Evolutionary conservation across 768 basidiomycete species (phyloP).

Genomic region (Erythrobasidium yunnanense): DNA sequence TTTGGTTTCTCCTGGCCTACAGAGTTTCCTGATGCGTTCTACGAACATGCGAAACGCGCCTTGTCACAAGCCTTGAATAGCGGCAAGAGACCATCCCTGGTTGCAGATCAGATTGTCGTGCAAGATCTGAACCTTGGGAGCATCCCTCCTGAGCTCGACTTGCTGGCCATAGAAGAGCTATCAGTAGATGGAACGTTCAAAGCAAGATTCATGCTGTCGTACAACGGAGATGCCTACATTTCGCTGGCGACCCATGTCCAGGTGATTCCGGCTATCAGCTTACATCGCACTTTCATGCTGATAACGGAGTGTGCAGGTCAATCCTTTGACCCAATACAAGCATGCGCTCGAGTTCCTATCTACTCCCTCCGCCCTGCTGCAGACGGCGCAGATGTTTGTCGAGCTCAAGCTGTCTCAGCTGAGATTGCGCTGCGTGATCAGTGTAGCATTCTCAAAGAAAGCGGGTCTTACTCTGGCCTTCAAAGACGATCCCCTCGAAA

Average conservation of each 20-base stretch:
- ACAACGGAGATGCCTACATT: conserved; percentile 80
- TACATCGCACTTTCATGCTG: background rate
- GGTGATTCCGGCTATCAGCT: conserved; percentile 46
- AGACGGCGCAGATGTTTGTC: conserved; percentile 86
- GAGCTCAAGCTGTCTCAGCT: conserved; percentile 93
- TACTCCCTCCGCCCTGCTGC: conserved; percentile 78
- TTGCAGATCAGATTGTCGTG: conserved; percentile 93
- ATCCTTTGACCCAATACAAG: conserved; percentile 84
- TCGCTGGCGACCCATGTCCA: conserved; percentile 84
- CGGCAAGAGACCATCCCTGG: conserved; percentile 93
- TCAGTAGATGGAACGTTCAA: conserved; percentile 75
- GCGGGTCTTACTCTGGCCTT: conserved; percentile 98
- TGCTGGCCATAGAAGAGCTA: conserved; percentile 93
- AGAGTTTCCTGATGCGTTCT: background rate
- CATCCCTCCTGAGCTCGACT: conserved; percentile 90
- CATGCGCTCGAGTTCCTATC: conserved; percentile 78
- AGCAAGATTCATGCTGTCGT: conserved; percentile 90
- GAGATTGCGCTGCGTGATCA: conserved; percentile 85
- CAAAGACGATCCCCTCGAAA: conserved; percentile 97
- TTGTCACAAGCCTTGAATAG: conserved; percentile 64
- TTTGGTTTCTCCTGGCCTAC: conserved; percentile 73
- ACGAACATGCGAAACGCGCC: background rate
- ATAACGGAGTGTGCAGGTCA: conserved; percentile 58
- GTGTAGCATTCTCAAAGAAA: conserved; percentile 90
- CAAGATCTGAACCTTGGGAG: conserved; percentile 99